Evolutionary conservation across 1,284 basidiomycete genomes (phyloP).

Genomic region (Malassezia sympodialis): DNA sequence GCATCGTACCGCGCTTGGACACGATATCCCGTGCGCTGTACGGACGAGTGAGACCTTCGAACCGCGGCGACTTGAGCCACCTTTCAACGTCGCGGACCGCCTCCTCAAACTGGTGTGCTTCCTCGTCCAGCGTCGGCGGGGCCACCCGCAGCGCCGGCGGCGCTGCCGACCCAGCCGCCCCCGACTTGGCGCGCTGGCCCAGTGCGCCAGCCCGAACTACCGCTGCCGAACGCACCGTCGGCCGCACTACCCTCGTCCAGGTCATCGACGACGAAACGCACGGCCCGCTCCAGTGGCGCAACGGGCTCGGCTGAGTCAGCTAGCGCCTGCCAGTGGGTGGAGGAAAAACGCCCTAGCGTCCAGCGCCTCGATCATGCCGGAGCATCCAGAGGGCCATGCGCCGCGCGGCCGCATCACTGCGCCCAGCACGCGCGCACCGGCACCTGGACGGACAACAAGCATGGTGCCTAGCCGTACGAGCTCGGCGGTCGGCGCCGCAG

Average conservation of each 20-base stretch:
- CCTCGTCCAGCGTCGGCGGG: conserved; percentile 59
- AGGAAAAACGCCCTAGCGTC: not conserved
- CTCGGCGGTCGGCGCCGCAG: conserved; percentile 51
- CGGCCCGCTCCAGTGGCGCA: not conserved
- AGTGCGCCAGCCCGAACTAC: not conserved
- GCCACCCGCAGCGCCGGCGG: conserved; percentile 56
- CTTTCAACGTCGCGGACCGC: conserved; percentile 59
- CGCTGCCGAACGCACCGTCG: not conserved
- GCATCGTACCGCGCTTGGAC: conserved; percentile 76
- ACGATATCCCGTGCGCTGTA: conserved; percentile 70
- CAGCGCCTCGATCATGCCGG: not conserved
- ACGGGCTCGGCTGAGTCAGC: not conserved
- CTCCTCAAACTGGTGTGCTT: conserved; percentile 59
- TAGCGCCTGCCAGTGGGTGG: not conserved
- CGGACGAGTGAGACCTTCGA: conserved; percentile 62
- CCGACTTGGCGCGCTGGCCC: conserved; percentile 19
- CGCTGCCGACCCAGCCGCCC: conserved; percentile 2
- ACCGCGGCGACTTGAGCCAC: conserved; percentile 69
- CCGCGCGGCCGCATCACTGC: not conserved
- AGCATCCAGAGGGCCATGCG: not conserved
- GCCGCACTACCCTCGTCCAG: not conserved
- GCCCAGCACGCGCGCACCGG: not conserved
- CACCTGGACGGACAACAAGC: conserved; percentile 46
- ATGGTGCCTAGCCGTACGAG: conserved; percentile 48
- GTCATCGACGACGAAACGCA: not conserved